Evolutionary conservation across 805 yeast species (phyloP), one percentile per base, ranked within the genome.

Genomic region (Metschnikowia corniflorae): DNA sequence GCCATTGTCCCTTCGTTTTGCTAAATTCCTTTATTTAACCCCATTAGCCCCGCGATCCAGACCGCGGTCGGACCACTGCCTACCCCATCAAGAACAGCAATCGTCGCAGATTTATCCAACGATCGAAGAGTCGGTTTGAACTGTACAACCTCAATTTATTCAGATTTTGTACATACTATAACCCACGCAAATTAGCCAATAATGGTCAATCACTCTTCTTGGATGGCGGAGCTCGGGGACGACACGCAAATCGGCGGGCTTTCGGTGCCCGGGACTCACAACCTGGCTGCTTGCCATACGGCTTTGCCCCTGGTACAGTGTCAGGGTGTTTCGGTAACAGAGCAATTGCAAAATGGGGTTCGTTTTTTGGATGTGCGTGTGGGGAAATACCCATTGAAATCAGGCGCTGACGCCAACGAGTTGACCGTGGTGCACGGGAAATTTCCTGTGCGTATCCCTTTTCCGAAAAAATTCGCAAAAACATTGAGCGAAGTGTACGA

Each of bases 211-310:
- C 65, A 62, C 49, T 54, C 59, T 45, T 53, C 55, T 21, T 83
- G 91, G 93, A 58, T 79, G 65, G 54, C 60, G 22, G 67, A 70
- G 8, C 52, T 82, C 40, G 58, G 63, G 35, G 85, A 80, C 52
- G 65, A 77, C 55, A 62, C 71, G 15, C 51, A 51, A 26, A 43
- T 84, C 23, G 67, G 82, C 3, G 61, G 70, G 39, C 65, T 84
- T 35, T 66, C 89, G 0, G 65, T 84, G 34, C 88, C 91, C 7
- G 93, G 93, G n/a, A 83, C 91, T n/a, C 93, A 84, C 62, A 83
- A 84, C 55, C 71, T 86, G 27, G 86, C 83, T 10, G 91, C 91
- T 5, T 77, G 74, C 48, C 80, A 80, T 54, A 63, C 73, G 6
- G 82, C 89, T 2, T 61, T 82, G 30, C 91, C 91, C 19, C 77